A percentile compares a stretch with the other conserved stretches of the same genome.
Conservation (phyloP, 2,329 filamentous ascomycete genomes). For the Ilyonectria sp. region DNA sequence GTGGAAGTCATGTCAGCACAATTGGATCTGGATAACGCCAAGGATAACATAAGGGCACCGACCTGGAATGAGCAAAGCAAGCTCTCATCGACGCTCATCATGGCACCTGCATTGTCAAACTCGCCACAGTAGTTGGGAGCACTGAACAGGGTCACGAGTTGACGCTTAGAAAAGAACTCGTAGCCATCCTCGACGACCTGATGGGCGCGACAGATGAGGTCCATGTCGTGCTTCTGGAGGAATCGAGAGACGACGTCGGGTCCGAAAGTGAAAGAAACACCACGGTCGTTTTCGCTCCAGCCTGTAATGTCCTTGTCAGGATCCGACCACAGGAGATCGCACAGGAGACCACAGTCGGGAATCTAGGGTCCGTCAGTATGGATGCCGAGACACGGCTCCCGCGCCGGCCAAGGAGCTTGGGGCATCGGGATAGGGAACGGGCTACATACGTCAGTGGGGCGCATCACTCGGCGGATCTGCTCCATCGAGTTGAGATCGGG, state of each 20-base stretch:
- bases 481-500: constrained; percentile 99
- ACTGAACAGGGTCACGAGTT: constrained; percentile 97
- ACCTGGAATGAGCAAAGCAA: constrained; percentile 99
- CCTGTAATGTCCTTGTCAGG: constrained; percentile 99
- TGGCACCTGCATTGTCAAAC: constrained; percentile 98
- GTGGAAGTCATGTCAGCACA: constrained; percentile 33
- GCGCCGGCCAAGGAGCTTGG: constrained; percentile 15
- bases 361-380: constrained; percentile 72
- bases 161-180: constrained; percentile 99
- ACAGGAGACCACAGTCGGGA: constrained; percentile 96
- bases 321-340: constrained; percentile 98
- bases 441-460: constrained; percentile 93
- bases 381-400: constrained; percentile 39
- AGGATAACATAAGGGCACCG: constrained; percentile 43
- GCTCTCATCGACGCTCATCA: constrained; percentile 99
- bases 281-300: constrained; percentile 99
- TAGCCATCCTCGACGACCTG: constrained; percentile 99
- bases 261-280: constrained; percentile 98
- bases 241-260: constrained; percentile 98
- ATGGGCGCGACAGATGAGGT: constrained; percentile 97
- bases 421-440: constrained; percentile 35
- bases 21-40: neutral
- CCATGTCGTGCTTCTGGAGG: constrained; percentile 99
- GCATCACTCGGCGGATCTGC: constrained; percentile 98
- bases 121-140: constrained; percentile 99